Conservation (phyloP, 768 basidiomycete species). For the Boletales sp. region DNA sequence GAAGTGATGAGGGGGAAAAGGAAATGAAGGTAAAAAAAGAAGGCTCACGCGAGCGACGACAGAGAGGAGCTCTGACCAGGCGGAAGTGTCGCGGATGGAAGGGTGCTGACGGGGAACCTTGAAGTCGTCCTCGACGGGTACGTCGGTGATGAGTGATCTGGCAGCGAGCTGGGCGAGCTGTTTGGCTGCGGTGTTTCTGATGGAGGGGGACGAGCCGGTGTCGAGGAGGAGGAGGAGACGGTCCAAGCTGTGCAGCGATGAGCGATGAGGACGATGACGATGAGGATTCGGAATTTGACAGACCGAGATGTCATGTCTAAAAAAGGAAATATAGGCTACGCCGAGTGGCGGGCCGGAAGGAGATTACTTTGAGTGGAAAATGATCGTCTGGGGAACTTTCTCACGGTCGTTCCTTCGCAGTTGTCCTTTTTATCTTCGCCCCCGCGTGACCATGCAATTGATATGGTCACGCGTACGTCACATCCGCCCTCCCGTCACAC, state of each 20-base stretch:
- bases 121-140: conserved; percentile 74
- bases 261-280: neutral
- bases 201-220: conserved; percentile 86
- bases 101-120: conserved; percentile 58
- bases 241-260: conserved; percentile 67
- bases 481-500: conserved; percentile 10
- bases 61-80: conserved; percentile 88
- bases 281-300: conserved; percentile 5
- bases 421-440: conserved; percentile 64
- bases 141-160: conserved; percentile 80
- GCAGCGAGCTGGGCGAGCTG: conserved; percentile 91
- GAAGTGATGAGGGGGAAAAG: neutral
- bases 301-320: conserved; percentile 77
- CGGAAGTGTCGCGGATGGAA: conserved; percentile 59
- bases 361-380: conserved; percentile 42
- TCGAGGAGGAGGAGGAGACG: conserved; percentile 94
- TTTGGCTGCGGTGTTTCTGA: conserved; percentile 93
- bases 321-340: conserved; percentile 52
- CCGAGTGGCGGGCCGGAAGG: conserved; percentile 38
- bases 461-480: conserved; percentile 35
- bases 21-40: neutral
- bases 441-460: conserved; percentile 39
- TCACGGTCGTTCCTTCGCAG: conserved; percentile 39
- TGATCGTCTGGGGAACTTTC: conserved; percentile 51
- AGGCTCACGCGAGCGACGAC: conserved; percentile 79